Evolutionary conservation across 768 basidiomycete species (phyloP).

Genomic region (Gymnopilus dilepis): DNA sequence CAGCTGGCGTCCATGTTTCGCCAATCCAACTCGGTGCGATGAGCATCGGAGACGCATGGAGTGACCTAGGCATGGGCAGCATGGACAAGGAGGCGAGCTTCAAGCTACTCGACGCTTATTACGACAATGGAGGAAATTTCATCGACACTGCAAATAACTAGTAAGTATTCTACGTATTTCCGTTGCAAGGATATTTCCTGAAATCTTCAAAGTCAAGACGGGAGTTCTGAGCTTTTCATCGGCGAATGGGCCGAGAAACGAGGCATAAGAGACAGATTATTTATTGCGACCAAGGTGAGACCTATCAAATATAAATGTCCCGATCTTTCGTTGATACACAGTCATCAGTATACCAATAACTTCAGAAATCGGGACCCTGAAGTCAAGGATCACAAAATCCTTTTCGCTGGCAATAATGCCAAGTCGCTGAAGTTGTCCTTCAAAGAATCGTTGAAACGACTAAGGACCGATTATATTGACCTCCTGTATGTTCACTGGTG

Average conservation of each 20-base stretch:
- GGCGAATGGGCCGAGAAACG: constrained; percentile 59
- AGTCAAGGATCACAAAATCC: constrained; percentile 23
- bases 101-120: constrained; percentile 51
- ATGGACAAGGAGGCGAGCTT: constrained; percentile 50
- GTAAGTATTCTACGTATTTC: constrained; percentile 27
- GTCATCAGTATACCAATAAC: constrained; percentile 35
- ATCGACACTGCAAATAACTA: constrained; percentile 56
- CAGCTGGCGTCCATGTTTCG: constrained; percentile 47
- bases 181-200: neutral
- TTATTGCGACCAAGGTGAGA: constrained; percentile 51
- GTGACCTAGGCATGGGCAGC: constrained; percentile 34
- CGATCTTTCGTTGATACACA: neutral
- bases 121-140: constrained; percentile 52
- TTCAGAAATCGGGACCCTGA: constrained; percentile 33
- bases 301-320: constrained; percentile 11
- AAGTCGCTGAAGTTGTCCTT: constrained; percentile 52
- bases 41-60: constrained; percentile 50
- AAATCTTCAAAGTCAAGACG: constrained; percentile 48
- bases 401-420: constrained; percentile 35
- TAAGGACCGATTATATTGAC: constrained; percentile 53
- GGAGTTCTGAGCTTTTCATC: constrained; percentile 56
- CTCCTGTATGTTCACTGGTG: constrained; percentile 54
- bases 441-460: constrained; percentile 50
- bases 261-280: constrained; percentile 51
- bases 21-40: constrained; percentile 48